A percentile compares a stretch with the other conserved stretches of the same genome.
Evolutionary conservation across 2,329 filamentous ascomycete genomes (phyloP).

Genomic region (Talaromyces amestolkiae): DNA sequence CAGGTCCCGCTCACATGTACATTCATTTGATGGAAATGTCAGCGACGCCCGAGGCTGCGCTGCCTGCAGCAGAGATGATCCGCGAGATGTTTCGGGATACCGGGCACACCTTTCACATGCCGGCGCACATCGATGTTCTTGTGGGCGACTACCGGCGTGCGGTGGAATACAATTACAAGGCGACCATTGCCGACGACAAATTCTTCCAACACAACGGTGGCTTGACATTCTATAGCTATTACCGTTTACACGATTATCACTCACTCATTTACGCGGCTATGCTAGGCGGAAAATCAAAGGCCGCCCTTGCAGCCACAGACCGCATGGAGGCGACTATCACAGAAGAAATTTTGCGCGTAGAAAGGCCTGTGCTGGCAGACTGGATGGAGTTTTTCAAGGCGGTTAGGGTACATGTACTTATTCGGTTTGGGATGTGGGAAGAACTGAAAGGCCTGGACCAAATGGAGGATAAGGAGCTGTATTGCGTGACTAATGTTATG

Average conservation of each 20-base stretch:
- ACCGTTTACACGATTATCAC: conserved; percentile 69
- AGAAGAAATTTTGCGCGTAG: conserved; percentile 52
- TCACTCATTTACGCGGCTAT: conserved; percentile 71
- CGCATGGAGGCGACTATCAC: conserved; percentile 61
- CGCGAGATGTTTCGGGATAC: conserved; percentile 63
- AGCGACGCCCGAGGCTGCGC: conserved; percentile 58
- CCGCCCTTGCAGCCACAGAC: conserved; percentile 58
- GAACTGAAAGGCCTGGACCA: conserved; percentile 18
- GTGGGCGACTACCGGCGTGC: conserved; percentile 66
- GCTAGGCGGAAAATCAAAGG: conserved; percentile 62
- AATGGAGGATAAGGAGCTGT: conserved; percentile 51
- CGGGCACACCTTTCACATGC: conserved; percentile 71
- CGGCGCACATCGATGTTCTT: conserved; percentile 69
- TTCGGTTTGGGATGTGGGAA: conserved; percentile 21
- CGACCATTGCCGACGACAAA: conserved; percentile 64
- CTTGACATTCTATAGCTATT: conserved; percentile 70
- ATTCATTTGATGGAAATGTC: conserved; percentile 80
- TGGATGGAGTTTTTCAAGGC: conserved; percentile 21
- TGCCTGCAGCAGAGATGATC: conserved; percentile 60
- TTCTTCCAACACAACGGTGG: conserved; percentile 58
- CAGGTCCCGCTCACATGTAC: conserved; percentile 71
- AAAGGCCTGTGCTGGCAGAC: conserved; percentile 20
- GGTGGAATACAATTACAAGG: conserved; percentile 62
- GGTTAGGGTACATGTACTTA: conserved; percentile 18
- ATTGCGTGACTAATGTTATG: conserved; percentile 66